Conservation (phyloP, 352 stramenopile species). For the Globisporangium abappressorium region DNA sequence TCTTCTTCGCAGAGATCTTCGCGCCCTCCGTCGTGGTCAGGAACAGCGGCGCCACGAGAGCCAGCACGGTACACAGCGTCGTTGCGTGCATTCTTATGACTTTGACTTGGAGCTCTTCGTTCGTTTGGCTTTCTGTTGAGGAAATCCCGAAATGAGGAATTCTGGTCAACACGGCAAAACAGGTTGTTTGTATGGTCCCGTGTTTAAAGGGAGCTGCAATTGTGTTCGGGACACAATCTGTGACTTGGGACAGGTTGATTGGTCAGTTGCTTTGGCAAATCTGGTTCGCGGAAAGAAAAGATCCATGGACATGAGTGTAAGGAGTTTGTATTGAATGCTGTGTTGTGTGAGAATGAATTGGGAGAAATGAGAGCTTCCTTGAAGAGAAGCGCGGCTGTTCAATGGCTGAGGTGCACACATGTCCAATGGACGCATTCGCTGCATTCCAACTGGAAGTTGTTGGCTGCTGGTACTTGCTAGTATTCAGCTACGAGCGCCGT, state of each 20-base stretch:
- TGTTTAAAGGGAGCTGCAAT: background rate
- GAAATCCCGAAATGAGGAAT: conserved; percentile 1
- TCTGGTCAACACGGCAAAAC: background rate
- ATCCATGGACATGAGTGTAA: background rate
- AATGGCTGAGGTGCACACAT: too few species aligned
- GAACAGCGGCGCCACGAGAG: background rate
- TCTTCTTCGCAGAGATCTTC: background rate
- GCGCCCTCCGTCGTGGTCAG: background rate
- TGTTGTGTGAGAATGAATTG: background rate
- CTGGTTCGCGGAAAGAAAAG: background rate
- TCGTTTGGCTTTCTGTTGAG: background rate
- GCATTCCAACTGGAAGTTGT: too few species aligned
- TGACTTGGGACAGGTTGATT: background rate
- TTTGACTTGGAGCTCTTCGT: background rate
- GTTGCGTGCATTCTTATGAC: background rate
- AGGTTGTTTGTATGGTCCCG: background rate
- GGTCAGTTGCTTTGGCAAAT: background rate
- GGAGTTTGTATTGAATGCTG: background rate
- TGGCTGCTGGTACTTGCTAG: background rate
- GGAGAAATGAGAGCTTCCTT: background rate
- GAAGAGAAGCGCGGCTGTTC: background rate
- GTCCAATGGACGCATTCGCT: too few species aligned
- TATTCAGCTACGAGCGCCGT: background rate
- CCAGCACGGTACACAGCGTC: background rate
- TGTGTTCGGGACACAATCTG: background rate